Percentiles rank a stretch among this genome's conserved stretches.
These are phyloP conservation scores for Saccharomycopsis synnaedendra DNA, from an alignment of 805 yeast genomes.

Conservation along the genomic window DNA sequence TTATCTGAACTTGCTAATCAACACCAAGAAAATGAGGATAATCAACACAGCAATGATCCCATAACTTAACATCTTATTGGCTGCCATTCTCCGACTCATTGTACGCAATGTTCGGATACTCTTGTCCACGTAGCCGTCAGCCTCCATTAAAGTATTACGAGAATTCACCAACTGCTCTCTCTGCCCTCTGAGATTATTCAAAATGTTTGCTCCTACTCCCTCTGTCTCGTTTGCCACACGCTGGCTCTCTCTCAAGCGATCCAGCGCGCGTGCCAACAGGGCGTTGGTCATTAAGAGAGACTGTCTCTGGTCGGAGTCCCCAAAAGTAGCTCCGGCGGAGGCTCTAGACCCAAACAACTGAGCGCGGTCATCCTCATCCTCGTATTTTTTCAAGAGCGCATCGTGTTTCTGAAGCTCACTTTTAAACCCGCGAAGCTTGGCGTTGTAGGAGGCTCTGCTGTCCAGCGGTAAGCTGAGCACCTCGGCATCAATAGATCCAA, in stretches of 20 bases:
- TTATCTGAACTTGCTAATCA: conserved; percentile 71
- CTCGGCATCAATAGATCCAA: conserved; percentile 80
- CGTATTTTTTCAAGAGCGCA: conserved; percentile 37
- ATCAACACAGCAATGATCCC: conserved; percentile 86
- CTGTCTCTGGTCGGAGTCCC: conserved; percentile 52
- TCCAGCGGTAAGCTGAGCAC: conserved; percentile 73
- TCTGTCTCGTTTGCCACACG: conserved; percentile 91
- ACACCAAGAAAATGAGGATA: conserved; percentile 66
- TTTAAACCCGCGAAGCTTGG: conserved; percentile 65
- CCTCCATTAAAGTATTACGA: conserved; percentile 76
- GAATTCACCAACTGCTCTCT: conserved; percentile 85
- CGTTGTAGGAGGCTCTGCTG: conserved; percentile 58
- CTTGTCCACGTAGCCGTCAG: conserved; percentile 87
- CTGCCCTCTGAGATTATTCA: conserved; percentile 82
- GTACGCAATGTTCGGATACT: conserved; percentile 75
- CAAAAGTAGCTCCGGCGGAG: conserved; percentile 31
- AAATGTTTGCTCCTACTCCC: conserved; percentile 77
- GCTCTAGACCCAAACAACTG: conserved; percentile 54
- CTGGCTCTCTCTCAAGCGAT: conserved; percentile 77
- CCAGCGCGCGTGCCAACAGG: conserved; percentile 70
- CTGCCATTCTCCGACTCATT: conserved; percentile 89
- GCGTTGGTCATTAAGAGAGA: conserved; percentile 69
- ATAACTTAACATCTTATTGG: conserved; percentile 81
- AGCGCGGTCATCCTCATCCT: conserved; percentile 63
- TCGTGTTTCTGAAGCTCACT: conserved; percentile 48